Percentiles rank a stretch among this genome's conserved stretches.
phyloP scores from a whole-genome alignment of 257 asterid species.

The Plantago elongata region DNA sequence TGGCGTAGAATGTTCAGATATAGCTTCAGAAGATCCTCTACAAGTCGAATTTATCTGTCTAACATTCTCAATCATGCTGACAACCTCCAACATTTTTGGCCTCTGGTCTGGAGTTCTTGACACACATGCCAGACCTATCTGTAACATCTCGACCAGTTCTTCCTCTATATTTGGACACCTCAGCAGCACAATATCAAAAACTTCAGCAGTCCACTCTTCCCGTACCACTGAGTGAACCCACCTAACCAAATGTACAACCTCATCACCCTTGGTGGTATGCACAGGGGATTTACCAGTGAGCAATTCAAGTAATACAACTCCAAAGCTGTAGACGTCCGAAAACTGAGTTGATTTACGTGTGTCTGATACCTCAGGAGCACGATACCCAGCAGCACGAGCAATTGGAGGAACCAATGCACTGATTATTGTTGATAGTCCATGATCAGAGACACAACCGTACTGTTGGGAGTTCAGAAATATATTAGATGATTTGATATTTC shows the following conservation, averaged over 20 bases:
- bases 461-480: slow-evolving; percentile 56
- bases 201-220: slow-evolving; percentile 95
- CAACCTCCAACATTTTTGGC: slow-evolving; percentile 76
- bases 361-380: slow-evolving; percentile 81
- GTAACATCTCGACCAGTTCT: slow-evolving; percentile 74
- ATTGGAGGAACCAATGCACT: slow-evolving; percentile 62
- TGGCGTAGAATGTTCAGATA: slow-evolving; percentile 25
- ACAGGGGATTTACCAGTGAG: slow-evolving; percentile 79
- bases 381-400: slow-evolving; percentile 84
- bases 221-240: slow-evolving; percentile 93
- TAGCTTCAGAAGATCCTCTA: slow-evolving; percentile 22
- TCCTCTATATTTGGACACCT: slow-evolving; percentile 75
- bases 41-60: slow-evolving; percentile 25
- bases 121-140: slow-evolving; percentile 73
- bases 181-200: slow-evolving; percentile 67
- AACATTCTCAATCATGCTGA: slow-evolving; percentile 53
- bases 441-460: slow-evolving; percentile 72
- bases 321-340: slow-evolving; percentile 83
- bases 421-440: slow-evolving; percentile 67
- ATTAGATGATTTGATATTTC: slow-evolving; percentile 76
- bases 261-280: slow-evolving; percentile 65
- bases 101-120: slow-evolving; percentile 63
- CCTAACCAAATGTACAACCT: slow-evolving; percentile 59
- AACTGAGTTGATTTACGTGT: slow-evolving; percentile 67
- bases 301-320: slow-evolving; percentile 72